Percentiles rank a stretch among this genome's conserved stretches.
Evolutionary conservation across 352 stramenopile species (phyloP).

Genomic region (Globisporangium heterothallicum): DNA sequence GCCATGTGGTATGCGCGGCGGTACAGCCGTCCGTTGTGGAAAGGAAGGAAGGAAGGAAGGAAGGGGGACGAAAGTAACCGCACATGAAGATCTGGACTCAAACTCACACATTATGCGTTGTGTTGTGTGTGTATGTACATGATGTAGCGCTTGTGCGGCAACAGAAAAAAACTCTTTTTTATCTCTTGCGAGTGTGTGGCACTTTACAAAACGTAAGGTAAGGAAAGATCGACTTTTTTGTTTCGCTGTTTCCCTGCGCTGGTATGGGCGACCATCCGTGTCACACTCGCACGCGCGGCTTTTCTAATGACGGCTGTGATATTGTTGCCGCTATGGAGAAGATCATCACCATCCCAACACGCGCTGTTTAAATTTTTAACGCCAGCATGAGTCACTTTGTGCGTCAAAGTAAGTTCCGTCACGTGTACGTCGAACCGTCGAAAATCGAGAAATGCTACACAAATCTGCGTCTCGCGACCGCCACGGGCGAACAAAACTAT

Average conservation of each 20-base stretch:
- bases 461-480: constrained; percentile 92
- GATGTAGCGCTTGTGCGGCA: background rate
- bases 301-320: background rate
- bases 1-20: background rate
- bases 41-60: background rate
- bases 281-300: too few relatives aligned
- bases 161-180: too few relatives aligned
- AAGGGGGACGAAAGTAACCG: background rate
- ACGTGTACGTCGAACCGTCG: constrained; percentile 96
- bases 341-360: constrained; percentile 5
- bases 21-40: background rate
- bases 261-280: too few relatives aligned
- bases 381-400: constrained; percentile 92
- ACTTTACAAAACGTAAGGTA: background rate
- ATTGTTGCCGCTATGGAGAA: too few relatives aligned
- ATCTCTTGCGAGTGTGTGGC: background rate
- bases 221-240: background rate
- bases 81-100: background rate
- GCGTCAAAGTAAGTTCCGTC: constrained; percentile 96
- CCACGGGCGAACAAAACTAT: constrained; percentile 99
- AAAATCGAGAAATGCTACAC: constrained; percentile 92
- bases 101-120: too few relatives aligned
- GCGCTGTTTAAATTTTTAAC: background rate
- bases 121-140: background rate
- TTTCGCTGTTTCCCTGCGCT: background rate